Evolutionary conservation across 495 filamentous ascomycete species (phyloP).

Genomic region (Penicillium coffeae): DNA sequence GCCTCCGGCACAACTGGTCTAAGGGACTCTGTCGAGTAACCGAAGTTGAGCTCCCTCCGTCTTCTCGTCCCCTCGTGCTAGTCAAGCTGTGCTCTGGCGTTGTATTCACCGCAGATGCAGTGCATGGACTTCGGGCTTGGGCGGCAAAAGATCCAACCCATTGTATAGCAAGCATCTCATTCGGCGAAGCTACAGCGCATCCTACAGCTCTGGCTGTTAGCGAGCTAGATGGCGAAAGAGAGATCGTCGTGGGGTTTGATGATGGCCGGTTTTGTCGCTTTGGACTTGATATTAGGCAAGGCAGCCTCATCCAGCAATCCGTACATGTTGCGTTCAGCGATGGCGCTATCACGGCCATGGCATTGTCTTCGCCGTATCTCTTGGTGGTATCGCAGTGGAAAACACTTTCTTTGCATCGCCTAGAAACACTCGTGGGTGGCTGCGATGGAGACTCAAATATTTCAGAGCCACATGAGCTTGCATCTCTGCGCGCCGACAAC

Average conservation of each 20-base stretch:
- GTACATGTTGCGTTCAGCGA: slow-evolving; percentile 52
- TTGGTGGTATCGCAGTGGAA: slow-evolving; percentile 72
- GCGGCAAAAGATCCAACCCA: slow-evolving; percentile 53
- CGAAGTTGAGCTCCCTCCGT: slow-evolving; percentile 64
- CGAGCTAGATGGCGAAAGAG: slow-evolving; percentile 24
- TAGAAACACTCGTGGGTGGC: slow-evolving; percentile 23
- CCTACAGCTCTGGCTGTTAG: slow-evolving; percentile 69
- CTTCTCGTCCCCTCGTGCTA: slow-evolving; percentile 55
- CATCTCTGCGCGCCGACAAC: slow-evolving; percentile 78
- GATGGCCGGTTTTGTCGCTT: slow-evolving; percentile 74
- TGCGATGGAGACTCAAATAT: slow-evolving; percentile 6
- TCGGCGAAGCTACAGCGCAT: slow-evolving; percentile 12
- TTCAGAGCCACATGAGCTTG: slow-evolving; percentile 56
- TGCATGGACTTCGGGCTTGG: slow-evolving; percentile 73
- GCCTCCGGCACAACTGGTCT: slow-evolving; percentile 88
- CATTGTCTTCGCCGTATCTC: slow-evolving; percentile 70
- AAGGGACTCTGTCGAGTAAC: slow-evolving; percentile 75
- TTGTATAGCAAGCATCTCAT: slow-evolving; percentile 24
- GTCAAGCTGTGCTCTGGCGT: slow-evolving; percentile 70
- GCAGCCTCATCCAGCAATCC: slow-evolving; percentile 45
- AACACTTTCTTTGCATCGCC: slow-evolving; percentile 68
- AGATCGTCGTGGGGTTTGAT: slow-evolving; percentile 67
- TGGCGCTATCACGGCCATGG: slow-evolving; percentile 70
- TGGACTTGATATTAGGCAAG: slow-evolving; percentile 46
- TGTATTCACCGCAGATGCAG: slow-evolving; percentile 71